These are phyloP conservation scores for Fraxinus greggii DNA, from an alignment of 305 asterid genomes.

Conservation along the genomic window DNA sequence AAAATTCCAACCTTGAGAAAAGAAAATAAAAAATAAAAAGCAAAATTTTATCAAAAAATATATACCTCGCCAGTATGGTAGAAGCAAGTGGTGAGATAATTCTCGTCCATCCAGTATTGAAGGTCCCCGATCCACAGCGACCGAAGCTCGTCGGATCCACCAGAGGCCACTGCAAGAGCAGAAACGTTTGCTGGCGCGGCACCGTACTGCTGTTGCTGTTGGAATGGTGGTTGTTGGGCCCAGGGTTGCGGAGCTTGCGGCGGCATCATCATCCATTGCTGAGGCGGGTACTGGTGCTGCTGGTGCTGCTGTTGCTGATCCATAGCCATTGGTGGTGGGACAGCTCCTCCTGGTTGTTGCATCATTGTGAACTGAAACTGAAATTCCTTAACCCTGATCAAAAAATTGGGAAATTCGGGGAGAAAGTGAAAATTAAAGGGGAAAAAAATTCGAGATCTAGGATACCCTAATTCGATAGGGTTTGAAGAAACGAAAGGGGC, in stretches of 20 bases:
- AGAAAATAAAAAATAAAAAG: background rate
- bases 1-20: background rate
- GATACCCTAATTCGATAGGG: conserved; percentile 47
- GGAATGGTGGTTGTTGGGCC: conserved; percentile 43
- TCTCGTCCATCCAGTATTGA: conserved; percentile 91
- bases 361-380: conserved; percentile 32
- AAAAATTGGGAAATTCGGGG: background rate
- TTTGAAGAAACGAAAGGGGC: background rate
- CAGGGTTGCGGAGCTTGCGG: conserved; percentile 54
- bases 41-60: background rate
- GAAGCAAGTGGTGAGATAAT: conserved; percentile 55
- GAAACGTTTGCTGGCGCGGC: conserved; percentile 29
- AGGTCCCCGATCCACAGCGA: conserved; percentile 90
- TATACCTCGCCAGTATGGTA: conserved; percentile 70
- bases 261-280: conserved; percentile 65
- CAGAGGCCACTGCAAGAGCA: conserved; percentile 20
- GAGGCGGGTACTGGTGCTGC: conserved; percentile 37
- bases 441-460: background rate
- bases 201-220: conserved; percentile 59
- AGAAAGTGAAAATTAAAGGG: background rate
- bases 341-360: conserved; percentile 68
- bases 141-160: conserved; percentile 52
- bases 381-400: conserved; percentile 18
- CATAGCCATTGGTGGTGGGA: conserved; percentile 57
- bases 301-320: conserved; percentile 64